A percentile compares a stretch with the other conserved stretches of the same genome.
These are phyloP conservation scores for Limtongia smithiae DNA, from an alignment of 805 yeast genomes.

Conservation along the genomic window DNA sequence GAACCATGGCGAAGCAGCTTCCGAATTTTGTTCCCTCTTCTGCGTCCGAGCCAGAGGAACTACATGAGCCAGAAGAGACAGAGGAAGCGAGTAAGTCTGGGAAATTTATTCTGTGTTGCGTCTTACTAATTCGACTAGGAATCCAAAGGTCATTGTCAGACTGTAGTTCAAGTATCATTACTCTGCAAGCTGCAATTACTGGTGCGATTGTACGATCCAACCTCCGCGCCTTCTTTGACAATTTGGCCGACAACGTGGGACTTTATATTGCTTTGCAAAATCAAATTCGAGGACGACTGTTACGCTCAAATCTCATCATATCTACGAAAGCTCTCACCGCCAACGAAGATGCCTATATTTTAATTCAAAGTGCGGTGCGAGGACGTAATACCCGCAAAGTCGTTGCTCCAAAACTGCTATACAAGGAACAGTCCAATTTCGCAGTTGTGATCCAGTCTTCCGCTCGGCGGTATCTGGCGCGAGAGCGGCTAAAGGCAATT, in stretches of 20 bases:
- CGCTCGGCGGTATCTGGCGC: constrained; percentile 9
- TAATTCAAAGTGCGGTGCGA: constrained; percentile 1
- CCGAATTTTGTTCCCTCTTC: neutral
- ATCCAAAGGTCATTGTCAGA: constrained; percentile 5
- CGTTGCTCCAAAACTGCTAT: neutral
- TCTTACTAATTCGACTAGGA: constrained; percentile 1
- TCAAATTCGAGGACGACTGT: constrained; percentile 31
- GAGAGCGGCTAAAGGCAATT: constrained; percentile 30
- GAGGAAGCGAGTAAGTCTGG: constrained; percentile 11
- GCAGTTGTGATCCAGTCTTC: constrained; percentile 13
- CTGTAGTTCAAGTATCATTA: neutral
- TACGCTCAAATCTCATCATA: neutral
- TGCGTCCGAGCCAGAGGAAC: neutral
- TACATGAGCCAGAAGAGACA: constrained; percentile 3
- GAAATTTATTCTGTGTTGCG: neutral
- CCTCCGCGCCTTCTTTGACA: constrained; percentile 7
- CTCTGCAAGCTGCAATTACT: constrained; percentile 19
- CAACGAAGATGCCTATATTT: neutral
- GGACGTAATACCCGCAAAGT: neutral
- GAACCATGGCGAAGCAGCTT: constrained; percentile 48
- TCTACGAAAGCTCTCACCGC: constrained; percentile 34
- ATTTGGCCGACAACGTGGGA: neutral
- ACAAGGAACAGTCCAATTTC: neutral
- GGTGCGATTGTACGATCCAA: constrained; percentile 22
- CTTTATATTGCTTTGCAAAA: constrained; percentile 20